A percentile compares a stretch with the other conserved stretches of the same genome.
Conservation (phyloP, 805 yeast genomes). For the Candida palmyrensis region DNA sequence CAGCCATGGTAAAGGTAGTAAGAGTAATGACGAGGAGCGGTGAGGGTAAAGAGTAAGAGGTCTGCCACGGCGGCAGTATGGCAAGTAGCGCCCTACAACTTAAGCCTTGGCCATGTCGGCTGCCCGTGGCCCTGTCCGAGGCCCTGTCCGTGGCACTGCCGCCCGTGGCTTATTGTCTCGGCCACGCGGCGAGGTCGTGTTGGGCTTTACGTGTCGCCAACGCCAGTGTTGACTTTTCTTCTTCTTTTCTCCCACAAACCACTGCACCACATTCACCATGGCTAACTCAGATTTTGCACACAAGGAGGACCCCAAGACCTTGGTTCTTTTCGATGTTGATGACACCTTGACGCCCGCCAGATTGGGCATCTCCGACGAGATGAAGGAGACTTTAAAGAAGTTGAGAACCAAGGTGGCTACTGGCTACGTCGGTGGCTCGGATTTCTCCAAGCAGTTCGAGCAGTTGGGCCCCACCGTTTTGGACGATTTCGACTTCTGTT, state of each 20-base stretch:
- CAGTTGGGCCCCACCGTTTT: conserved; percentile 82
- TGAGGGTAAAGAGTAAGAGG: too few species aligned
- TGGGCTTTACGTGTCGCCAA: too few species aligned
- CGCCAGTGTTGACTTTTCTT: too few species aligned
- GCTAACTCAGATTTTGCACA: conserved; percentile 54
- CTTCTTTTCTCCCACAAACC: neutral
- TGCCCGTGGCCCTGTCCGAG: too few species aligned
- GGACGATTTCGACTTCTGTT: conserved; percentile 87
- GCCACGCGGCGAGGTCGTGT: too few species aligned
- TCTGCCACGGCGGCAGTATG: too few species aligned
- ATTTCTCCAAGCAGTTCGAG: conserved; percentile 89
- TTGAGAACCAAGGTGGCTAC: conserved; percentile 89
- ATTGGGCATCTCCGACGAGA: conserved; percentile 68
- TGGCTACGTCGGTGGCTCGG: conserved; percentile 98
- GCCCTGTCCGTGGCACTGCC: too few species aligned
- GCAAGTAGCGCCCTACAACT: too few species aligned
- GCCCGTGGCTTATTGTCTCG: neutral
- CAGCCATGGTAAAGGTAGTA: too few species aligned
- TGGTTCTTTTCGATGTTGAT: conserved; percentile 95
- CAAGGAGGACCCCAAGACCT: conserved; percentile 77
- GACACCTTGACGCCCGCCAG: conserved; percentile 99
- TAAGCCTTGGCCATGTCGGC: too few species aligned
- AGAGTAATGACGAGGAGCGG: too few species aligned
- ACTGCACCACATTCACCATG: neutral
- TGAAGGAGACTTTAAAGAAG: conserved; percentile 62